Percentiles rank a stretch among this genome's conserved stretches.
These are phyloP conservation scores for Sarocladiaceae sp. DNA, from an alignment of 2,329 filamentous ascomycete species.

Conservation along the genomic window DNA sequence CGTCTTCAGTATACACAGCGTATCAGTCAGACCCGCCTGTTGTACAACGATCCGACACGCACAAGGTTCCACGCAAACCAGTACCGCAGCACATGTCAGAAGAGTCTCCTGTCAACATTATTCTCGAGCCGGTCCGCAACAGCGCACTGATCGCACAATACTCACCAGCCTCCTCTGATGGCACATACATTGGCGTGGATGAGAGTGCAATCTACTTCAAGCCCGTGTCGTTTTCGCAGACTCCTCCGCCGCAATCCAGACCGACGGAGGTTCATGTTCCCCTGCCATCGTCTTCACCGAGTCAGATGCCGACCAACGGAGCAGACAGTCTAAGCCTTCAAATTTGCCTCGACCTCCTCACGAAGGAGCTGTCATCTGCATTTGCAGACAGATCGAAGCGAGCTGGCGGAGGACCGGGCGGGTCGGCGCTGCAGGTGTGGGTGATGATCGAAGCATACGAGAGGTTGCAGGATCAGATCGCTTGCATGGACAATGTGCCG, in stretches of 20 bases:
- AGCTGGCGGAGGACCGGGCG: slow-evolving; percentile 31
- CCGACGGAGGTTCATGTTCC: slow-evolving; percentile 12
- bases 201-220: slow-evolving; percentile 43
- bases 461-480: slow-evolving; percentile 40
- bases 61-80: background rate
- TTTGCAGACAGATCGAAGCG: slow-evolving; percentile 16
- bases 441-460: slow-evolving; percentile 56
- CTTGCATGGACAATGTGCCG: slow-evolving; percentile 22
- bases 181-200: slow-evolving; percentile 39
- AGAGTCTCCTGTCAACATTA: background rate
- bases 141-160: background rate
- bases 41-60: background rate
- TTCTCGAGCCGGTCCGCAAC: slow-evolving; percentile 3
- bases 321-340: slow-evolving; percentile 38
- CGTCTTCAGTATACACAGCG: slow-evolving; percentile 1
- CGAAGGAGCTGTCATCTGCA: slow-evolving; percentile 40
- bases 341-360: slow-evolving; percentile 45
- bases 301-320: slow-evolving; percentile 11
- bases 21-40: background rate
- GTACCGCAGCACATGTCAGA: background rate
- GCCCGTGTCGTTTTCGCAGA: slow-evolving; percentile 32
- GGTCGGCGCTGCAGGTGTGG: slow-evolving; percentile 44
- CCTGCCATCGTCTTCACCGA: slow-evolving; percentile 13
- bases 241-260: slow-evolving; percentile 19
- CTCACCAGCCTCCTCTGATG: slow-evolving; percentile 21